Conservation (phyloP, 352 stramenopile species). For the Blastocystis sp. region DNA sequence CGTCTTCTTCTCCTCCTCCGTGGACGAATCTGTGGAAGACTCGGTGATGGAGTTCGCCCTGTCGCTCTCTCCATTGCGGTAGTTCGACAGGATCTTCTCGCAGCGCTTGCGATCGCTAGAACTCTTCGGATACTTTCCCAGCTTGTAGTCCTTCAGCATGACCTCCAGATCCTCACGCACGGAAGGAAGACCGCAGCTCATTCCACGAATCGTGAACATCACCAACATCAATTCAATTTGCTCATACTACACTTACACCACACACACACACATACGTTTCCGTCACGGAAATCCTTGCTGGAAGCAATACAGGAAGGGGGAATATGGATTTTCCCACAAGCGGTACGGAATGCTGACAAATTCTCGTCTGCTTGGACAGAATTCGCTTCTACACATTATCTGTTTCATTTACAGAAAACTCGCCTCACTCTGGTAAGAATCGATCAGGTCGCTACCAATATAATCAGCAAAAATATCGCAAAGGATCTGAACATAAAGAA, state of each 20-base stretch:
- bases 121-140: not conserved
- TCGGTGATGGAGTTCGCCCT: not conserved
- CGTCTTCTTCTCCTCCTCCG: not conserved
- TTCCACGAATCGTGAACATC: conserved; percentile 13
- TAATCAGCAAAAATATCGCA: conserved; percentile 28
- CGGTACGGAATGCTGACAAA: not conserved
- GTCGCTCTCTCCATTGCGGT: not conserved
- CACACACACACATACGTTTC: not conserved
- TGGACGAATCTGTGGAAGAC: not conserved
- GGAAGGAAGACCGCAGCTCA: not conserved
- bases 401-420: not conserved
- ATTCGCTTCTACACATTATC: not conserved
- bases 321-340: conserved; percentile 14
- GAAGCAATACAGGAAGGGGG: not conserved
- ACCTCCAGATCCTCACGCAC: not conserved
- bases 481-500: not conserved
- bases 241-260: not conserved
- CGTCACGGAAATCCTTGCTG: not conserved
- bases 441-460: not conserved
- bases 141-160: not conserved
- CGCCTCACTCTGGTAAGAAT: not conserved
- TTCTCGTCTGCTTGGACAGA: conserved; percentile 2
- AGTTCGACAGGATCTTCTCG: not conserved
- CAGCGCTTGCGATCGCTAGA: not conserved
- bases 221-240: conserved; percentile 45